Evolutionary conservation across 257 asterid genomes (phyloP), one percentile per base, ranked within the genome.

Genomic region (Gentiana macrophylla): DNA sequence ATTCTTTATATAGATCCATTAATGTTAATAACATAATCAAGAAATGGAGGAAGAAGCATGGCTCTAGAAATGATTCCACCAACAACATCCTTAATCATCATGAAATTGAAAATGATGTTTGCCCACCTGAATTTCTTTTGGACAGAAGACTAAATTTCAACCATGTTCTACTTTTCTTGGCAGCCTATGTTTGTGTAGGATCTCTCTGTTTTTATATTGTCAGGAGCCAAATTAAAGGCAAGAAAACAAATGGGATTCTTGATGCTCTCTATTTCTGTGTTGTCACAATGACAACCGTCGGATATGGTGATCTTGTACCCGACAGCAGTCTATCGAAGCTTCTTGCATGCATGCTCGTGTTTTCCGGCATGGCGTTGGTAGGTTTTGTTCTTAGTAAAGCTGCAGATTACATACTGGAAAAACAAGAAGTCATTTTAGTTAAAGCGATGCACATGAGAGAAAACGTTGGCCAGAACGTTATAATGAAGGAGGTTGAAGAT

Each of bases 221-320:
- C 0, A 66, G 80, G 46, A 35, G 77, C 57, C 84, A 84, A 32
- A 84, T 90, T 43, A 68, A 70, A 41, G 98, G 98, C n/a, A 70
- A 54, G 37, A 86, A 84, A 60, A 86, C 91, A 1, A 80, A 86
- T 50, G 86, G 70, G 41, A 7, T 84, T 50, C 74, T 90, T 8
- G 98, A 90, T 51, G 77, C 95, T 1, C n/a, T 90, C 24, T 90
- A 90, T 55, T 74, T 90, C 50, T 84, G 94, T 49, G 59, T 90
- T 61, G 97, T 90, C 43, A 90, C 97, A 3, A 90, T 89, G 97
- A 90, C 97, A 11, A 86, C 96, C 1, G 94, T 90, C 32, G 98
- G 96, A 55, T 90, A 86, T 56, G 95, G 96, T 8, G 96, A 86
- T 68, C 86, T 86, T 12, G 89, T 84, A 0, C 98, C 98, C 0